A percentile compares a stretch with the other conserved stretches of the same genome.
Evolutionary conservation across 352 stramenopile species (phyloP).

Genomic region (Pythium volutum): DNA sequence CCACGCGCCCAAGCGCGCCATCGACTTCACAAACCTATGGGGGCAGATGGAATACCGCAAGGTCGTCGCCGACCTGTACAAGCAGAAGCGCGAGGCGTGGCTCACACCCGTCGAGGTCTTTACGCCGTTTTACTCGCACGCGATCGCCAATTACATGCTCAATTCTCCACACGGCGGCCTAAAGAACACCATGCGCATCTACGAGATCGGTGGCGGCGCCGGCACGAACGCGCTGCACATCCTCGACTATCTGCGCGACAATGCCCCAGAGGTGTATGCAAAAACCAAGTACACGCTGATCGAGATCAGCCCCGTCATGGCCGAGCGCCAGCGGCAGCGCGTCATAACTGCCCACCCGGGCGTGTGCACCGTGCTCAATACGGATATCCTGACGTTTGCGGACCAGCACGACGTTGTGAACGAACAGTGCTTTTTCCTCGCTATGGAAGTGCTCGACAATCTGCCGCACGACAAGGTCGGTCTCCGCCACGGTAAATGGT

Average conservation of each 20-base stretch:
- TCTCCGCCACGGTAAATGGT: constrained; percentile 74
- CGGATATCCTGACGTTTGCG: constrained; percentile 75
- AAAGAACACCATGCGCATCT: constrained; percentile 46
- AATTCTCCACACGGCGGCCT: constrained; percentile 53
- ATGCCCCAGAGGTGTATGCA: constrained; percentile 74
- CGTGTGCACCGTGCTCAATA: constrained; percentile 72
- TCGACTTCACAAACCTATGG: constrained; percentile 80
- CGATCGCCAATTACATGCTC: constrained; percentile 87
- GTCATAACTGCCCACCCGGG: constrained; percentile 54
- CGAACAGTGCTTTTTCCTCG: constrained; percentile 74
- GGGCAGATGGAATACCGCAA: constrained; percentile 71
- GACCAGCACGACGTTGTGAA: constrained; percentile 50
- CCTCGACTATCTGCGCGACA: constrained; percentile 78
- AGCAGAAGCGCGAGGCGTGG: constrained; percentile 73
- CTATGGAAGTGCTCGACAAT: constrained; percentile 91
- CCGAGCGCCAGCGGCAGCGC: constrained; percentile 67
- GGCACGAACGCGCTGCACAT: constrained; percentile 90
- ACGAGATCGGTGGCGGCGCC: constrained; percentile 86
- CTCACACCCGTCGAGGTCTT: constrained; percentile 91
- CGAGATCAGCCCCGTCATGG: constrained; percentile 88
- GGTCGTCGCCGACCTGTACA: constrained; percentile 63
- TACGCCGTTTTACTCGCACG: constrained; percentile 83
- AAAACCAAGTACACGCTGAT: constrained; percentile 86
- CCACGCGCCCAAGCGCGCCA: constrained; percentile 49
- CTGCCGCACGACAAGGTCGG: constrained; percentile 89